A percentile compares a stretch with the other conserved stretches of the same genome.
Conservation (phyloP, 2,329 filamentous ascomycete genomes). For the Fusarium falciforme region DNA sequence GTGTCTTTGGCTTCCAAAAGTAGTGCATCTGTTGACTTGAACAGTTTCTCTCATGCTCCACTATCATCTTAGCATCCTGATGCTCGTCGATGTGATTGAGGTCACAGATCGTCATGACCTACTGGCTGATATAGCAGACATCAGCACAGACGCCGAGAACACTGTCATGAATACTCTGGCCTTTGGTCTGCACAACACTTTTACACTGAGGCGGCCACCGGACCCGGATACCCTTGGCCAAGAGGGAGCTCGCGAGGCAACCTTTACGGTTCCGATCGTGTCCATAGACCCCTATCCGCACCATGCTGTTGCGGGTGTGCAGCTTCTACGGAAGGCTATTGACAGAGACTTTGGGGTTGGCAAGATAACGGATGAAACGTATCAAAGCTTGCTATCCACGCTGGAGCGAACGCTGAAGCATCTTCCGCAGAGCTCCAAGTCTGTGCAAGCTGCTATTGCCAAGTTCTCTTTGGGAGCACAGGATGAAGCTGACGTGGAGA, state of each 20-base stretch:
- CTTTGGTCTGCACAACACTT: slow-evolving; percentile 46
- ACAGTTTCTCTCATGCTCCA: slow-evolving; percentile 49
- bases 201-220: slow-evolving; percentile 26
- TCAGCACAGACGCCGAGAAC: slow-evolving; percentile 44
- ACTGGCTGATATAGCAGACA: slow-evolving; percentile 37
- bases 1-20: not conserved
- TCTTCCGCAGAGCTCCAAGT: slow-evolving; percentile 48
- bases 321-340: slow-evolving; percentile 45
- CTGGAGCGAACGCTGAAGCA: slow-evolving; percentile 42
- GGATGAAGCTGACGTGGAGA: not conserved
- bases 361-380: slow-evolving; percentile 43
- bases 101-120: slow-evolving; percentile 45
- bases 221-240: not conserved
- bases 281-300: slow-evolving; percentile 49
- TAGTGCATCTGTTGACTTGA: not conserved
- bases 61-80: slow-evolving; percentile 48
- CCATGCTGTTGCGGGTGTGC: slow-evolving; percentile 47
- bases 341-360: slow-evolving; percentile 42
- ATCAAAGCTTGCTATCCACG: slow-evolving; percentile 41
- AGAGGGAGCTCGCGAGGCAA: not conserved
- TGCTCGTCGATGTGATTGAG: slow-evolving; percentile 47
- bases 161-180: slow-evolving; percentile 48
- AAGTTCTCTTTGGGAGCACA: slow-evolving; percentile 30
- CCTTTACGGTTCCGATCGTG: slow-evolving; percentile 43
- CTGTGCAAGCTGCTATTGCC: slow-evolving; percentile 44